phyloP scores from a whole-genome alignment of 441 rosid species.

The Pelargonium fulgidum region DNA sequence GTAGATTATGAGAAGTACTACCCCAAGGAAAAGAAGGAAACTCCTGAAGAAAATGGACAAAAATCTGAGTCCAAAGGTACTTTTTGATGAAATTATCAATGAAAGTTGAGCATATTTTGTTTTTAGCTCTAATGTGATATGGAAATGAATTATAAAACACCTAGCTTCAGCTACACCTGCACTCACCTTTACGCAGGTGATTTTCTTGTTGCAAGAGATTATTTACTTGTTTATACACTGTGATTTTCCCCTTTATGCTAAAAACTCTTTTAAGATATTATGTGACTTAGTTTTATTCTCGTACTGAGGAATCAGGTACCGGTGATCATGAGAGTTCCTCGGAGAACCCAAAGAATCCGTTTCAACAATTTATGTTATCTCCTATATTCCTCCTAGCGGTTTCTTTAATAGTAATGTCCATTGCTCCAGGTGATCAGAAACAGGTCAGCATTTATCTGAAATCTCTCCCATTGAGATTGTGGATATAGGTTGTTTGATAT shows the following conservation, averaged over 20 bases:
- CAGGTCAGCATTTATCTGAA: slow-evolving; percentile 29
- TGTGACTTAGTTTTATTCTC: slow-evolving; percentile 9
- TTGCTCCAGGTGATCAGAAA: slow-evolving; percentile 31
- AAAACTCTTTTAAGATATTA: not conserved
- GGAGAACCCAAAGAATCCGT: slow-evolving; percentile 26
- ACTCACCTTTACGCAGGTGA: too few relatives aligned
- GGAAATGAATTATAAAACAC: too few relatives aligned
- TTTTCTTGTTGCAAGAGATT: too few relatives aligned
- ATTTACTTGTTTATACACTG: not conserved
- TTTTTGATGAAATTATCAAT: not conserved
- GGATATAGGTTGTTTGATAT: slow-evolving; percentile 1
- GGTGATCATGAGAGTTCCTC: slow-evolving; percentile 35
- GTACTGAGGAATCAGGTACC: slow-evolving; percentile 38
- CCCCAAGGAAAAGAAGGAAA: slow-evolving; percentile 47
- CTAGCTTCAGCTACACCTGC: too few relatives aligned
- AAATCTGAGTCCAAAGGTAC: slow-evolving; percentile 47
- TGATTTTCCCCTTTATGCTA: not conserved
- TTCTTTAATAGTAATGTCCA: slow-evolving; percentile 23
- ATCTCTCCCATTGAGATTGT: not conserved
- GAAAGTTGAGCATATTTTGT: not conserved
- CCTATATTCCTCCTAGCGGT: slow-evolving; percentile 34
- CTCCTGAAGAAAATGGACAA: slow-evolving; percentile 32
- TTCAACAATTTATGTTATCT: slow-evolving; percentile 27
- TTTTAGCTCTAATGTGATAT: not conserved
- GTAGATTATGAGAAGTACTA: slow-evolving; percentile 49